Base-by-base conservation (phyloP, 495 filamentous ascomycete genomes). In the Alectoria sarmentosa region DNA sequence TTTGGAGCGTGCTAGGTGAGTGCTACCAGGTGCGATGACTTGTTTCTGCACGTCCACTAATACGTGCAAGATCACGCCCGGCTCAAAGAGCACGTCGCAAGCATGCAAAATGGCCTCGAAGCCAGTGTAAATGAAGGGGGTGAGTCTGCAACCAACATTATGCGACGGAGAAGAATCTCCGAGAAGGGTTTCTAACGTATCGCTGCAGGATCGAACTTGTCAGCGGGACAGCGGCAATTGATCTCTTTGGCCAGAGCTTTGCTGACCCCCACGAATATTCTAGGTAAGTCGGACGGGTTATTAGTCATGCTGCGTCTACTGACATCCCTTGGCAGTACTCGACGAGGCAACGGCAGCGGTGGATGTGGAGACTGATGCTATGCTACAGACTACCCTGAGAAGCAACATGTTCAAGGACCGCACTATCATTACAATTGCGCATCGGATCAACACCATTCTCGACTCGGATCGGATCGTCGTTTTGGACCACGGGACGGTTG, bases 331-430 rank as follows among this genome's bases (percentile, higher is more conserved):
- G 34, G 15, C 28, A 67, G 91, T 99, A 0, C 83, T 98, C 46
- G 94, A 99, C 73, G 95, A 99, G 79, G 95, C 95, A 65, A 99
- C 95, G 48, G 94, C 93, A 34, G 91, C 93, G 26, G 93, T 99
- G 34, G 94, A 99, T 74, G 88, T 96, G 58, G 89, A 96, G 80
- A 96, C 92, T 1, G 92, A 96, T 74, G 88, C 91, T 44, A 78
- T 96, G 77, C 83, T 97, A 42, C 81, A 83, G 72, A 77, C 76
- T 54, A 83, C 81, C 26, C 68, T 83, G 39, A 77, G 81, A 67
- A 83, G 80, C 73, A 80, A 73, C 65, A 76, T 82, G 61, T 96
- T 97, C 80, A 79, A 84, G 60, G 89, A 97, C 72, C 84, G 92
- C 26, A 99, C 95, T 23, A 98, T 99, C 74, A 91, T 99, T 71